Percentiles rank a stretch among this genome's conserved stretches.
Evolutionary conservation across 192 early-diverging fungal species (phyloP).

Genomic region (Coemansia sp.): DNA sequence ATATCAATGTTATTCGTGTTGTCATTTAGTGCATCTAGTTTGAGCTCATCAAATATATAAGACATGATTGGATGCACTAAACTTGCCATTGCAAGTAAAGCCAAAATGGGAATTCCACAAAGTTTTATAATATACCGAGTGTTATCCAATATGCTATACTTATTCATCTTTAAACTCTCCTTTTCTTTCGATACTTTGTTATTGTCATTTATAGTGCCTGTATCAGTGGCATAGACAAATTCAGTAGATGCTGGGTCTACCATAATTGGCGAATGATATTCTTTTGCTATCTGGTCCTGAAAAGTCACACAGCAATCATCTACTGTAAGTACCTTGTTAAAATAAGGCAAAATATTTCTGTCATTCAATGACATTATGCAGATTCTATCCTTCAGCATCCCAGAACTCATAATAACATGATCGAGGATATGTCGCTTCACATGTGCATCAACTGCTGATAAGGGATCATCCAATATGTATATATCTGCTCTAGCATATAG

Average conservation of each 20-base stretch:
- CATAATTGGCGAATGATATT: background rate
- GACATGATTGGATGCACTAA: slow-evolving; percentile 11
- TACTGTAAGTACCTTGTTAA: slow-evolving; percentile 66
- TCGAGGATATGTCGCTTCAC: slow-evolving; percentile 60
- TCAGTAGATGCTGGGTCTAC: background rate
- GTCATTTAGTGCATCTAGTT: slow-evolving; percentile 19
- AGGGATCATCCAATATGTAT: slow-evolving; percentile 75
- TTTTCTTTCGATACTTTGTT: background rate
- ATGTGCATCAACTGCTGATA: slow-evolving; percentile 77
- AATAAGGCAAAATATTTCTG: slow-evolving; percentile 67
- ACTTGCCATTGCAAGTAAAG: slow-evolving; percentile 9
- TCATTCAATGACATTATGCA: slow-evolving; percentile 79
- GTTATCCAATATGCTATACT: slow-evolving; percentile 26
- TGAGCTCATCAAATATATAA: slow-evolving; percentile 16
- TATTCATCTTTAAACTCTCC: background rate
- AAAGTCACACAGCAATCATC: slow-evolving; percentile 57
- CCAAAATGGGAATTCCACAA: slow-evolving; percentile 20
- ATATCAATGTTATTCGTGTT: background rate
- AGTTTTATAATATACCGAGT: slow-evolving; percentile 12
- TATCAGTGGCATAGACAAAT: background rate
- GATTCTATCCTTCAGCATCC: slow-evolving; percentile 63
- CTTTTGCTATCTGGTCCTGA: background rate
- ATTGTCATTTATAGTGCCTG: background rate
- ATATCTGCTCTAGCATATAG: slow-evolving; percentile 75
- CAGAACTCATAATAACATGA: slow-evolving; percentile 43